These are phyloP conservation scores for Fusarium chlamydosporum DNA, from an alignment of 2,329 filamentous ascomycete species.

Conservation along the genomic window DNA sequence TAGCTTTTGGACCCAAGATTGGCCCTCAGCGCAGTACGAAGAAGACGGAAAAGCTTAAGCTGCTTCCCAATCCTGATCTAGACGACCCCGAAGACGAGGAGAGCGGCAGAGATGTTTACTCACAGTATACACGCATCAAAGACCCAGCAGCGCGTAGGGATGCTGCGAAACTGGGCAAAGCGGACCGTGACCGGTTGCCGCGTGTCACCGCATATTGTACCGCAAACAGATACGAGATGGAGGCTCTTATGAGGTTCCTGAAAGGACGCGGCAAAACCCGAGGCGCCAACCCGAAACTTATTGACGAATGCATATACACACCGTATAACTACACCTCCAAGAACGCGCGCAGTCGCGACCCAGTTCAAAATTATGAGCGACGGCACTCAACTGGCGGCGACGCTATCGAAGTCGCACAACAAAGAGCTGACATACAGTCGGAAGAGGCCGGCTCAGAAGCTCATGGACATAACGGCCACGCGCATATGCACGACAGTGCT, in stretches of 20 bases:
- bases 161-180: slow-evolving; percentile 92
- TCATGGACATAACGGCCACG: slow-evolving; percentile 44
- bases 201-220: slow-evolving; percentile 98
- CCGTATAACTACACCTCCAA: slow-evolving; percentile 83
- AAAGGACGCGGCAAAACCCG: slow-evolving; percentile 85
- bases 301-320: slow-evolving; percentile 98
- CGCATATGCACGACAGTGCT: slow-evolving; percentile 46
- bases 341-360: slow-evolving; percentile 52
- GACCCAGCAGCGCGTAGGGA: slow-evolving; percentile 93
- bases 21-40: slow-evolving; percentile 96
- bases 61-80: slow-evolving; percentile 91
- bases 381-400: slow-evolving; percentile 83
- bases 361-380: slow-evolving; percentile 69
- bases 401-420: slow-evolving; percentile 58
- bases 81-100: slow-evolving; percentile 87
- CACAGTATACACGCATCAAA: slow-evolving; percentile 97
- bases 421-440: slow-evolving; percentile 70
- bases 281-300: slow-evolving; percentile 88
- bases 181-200: slow-evolving; percentile 87
- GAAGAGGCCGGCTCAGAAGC: slow-evolving; percentile 53
- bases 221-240: slow-evolving; percentile 90
- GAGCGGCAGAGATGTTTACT: slow-evolving; percentile 94
- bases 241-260: slow-evolving; percentile 88
- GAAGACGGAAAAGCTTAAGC: slow-evolving; percentile 95
- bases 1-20: slow-evolving; percentile 74